Evolutionary conservation across 1,284 basidiomycete species (phyloP).

Genomic region (Hemileia vastatrix): DNA sequence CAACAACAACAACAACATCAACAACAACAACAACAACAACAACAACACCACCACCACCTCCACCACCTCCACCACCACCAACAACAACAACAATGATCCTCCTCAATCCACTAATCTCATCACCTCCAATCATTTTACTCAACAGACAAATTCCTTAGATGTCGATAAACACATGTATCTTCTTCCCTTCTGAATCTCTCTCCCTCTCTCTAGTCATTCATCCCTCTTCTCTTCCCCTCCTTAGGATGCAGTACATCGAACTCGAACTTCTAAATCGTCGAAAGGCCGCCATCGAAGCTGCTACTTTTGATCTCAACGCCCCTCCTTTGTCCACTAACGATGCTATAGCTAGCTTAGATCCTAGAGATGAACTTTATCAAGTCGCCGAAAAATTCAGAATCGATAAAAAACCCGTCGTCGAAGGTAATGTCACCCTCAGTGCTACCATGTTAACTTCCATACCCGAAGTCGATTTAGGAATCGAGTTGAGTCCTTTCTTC

Average conservation of each 20-base stretch:
- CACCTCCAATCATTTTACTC: slow-evolving; percentile 83
- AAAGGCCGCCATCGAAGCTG: slow-evolving; percentile 47
- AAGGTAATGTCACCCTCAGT: slow-evolving; percentile 84
- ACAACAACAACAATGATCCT: too few relatives aligned
- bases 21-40: too few relatives aligned
- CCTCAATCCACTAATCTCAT: too few relatives aligned
- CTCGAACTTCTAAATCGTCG: slow-evolving; percentile 75
- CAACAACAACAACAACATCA: too few relatives aligned
- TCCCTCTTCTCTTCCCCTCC: neutral
- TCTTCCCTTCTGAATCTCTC: neutral
- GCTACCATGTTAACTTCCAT: slow-evolving; percentile 86
- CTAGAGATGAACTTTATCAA: slow-evolving; percentile 70
- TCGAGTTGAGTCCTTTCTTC: slow-evolving; percentile 61
- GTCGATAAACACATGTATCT: slow-evolving; percentile 98
- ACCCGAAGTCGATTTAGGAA: slow-evolving; percentile 91
- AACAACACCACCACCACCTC: too few relatives aligned
- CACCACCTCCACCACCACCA: too few relatives aligned
- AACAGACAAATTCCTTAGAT: slow-evolving; percentile 88
- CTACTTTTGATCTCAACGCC: slow-evolving; percentile 47
- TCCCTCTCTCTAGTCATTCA: neutral
- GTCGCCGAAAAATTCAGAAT: slow-evolving; percentile 58
- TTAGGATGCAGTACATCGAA: slow-evolving; percentile 95
- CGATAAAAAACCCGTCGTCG: slow-evolving; percentile 49
- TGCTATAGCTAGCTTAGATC: slow-evolving; percentile 49
- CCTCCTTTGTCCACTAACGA: slow-evolving; percentile 37